Evolutionary conservation across 2,329 filamentous ascomycete species (phyloP).

Genomic region (Phyllosticta ampelicida): DNA sequence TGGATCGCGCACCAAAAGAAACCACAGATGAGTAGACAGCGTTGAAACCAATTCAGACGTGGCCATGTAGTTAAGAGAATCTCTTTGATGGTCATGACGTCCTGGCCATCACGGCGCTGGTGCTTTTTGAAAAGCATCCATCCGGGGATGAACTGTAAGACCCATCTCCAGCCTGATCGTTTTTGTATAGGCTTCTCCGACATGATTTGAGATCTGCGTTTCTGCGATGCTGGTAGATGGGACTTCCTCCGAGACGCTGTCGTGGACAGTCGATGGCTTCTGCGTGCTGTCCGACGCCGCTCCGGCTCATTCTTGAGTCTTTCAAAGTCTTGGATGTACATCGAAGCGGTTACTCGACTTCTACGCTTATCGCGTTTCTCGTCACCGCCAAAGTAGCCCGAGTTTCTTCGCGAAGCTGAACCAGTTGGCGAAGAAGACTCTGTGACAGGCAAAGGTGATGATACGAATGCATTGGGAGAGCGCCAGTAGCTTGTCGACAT

Average conservation of each 20-base stretch:
- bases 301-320: not conserved
- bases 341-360: not conserved
- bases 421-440: not conserved
- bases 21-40: constrained; percentile 47
- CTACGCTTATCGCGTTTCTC: not conserved
- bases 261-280: not conserved
- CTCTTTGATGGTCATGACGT: constrained; percentile 30
- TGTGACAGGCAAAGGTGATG: not conserved
- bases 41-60: constrained; percentile 42
- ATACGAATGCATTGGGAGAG: not conserved
- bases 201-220: not conserved
- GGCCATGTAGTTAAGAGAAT: constrained; percentile 65
- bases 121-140: not conserved
- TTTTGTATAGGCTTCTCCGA: not conserved
- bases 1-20: constrained; percentile 52
- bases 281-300: not conserved
- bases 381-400: not conserved
- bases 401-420: not conserved
- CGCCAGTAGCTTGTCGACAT: constrained; percentile 1
- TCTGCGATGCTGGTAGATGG: not conserved
- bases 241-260: not conserved
- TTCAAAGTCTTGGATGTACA: not conserved
- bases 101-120: not conserved
- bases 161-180: not conserved
- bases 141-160: not conserved